phyloP scores from a whole-genome alignment of 306 rosid species.

The Hippophae tibetana region DNA sequence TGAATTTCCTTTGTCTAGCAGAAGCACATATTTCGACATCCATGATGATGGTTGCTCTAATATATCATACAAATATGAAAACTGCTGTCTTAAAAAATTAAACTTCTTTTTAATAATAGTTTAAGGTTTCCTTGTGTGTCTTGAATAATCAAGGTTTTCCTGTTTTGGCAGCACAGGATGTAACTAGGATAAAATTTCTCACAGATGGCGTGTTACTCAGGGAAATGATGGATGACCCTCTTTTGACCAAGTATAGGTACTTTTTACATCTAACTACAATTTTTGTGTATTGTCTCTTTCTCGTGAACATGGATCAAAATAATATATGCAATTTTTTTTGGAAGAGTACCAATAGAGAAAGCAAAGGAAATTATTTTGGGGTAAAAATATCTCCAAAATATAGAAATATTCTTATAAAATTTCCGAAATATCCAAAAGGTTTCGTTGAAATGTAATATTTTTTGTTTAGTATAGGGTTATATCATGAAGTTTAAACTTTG shows the following conservation, averaged over 20 bases:
- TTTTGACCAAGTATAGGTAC: conserved; percentile 91
- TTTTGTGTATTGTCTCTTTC: background rate
- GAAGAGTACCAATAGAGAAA: no score
- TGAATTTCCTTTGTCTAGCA: background rate
- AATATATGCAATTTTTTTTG: no score
- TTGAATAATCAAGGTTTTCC: conserved; percentile 22
- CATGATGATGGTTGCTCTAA: background rate
- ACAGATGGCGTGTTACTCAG: conserved; percentile 84
- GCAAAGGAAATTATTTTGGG: no score
- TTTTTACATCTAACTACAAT: background rate
- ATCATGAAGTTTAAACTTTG: no score
- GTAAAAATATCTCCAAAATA: no score
- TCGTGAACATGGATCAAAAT: no score
- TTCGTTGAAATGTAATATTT: no score
- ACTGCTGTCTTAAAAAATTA: background rate
- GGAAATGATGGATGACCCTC: conserved; percentile 99
- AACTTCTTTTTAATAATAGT: background rate
- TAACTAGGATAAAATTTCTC: conserved; percentile 68
- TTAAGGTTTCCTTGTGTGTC: conserved; percentile 1
- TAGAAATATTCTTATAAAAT: no score
- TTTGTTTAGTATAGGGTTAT: no score
- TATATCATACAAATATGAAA: background rate
- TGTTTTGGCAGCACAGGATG: conserved; percentile 71
- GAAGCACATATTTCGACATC: background rate
- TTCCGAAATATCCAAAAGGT: no score